Base-by-base conservation (phyloP, 768 basidiomycete species). In the Naematelia aurantialba region DNA sequence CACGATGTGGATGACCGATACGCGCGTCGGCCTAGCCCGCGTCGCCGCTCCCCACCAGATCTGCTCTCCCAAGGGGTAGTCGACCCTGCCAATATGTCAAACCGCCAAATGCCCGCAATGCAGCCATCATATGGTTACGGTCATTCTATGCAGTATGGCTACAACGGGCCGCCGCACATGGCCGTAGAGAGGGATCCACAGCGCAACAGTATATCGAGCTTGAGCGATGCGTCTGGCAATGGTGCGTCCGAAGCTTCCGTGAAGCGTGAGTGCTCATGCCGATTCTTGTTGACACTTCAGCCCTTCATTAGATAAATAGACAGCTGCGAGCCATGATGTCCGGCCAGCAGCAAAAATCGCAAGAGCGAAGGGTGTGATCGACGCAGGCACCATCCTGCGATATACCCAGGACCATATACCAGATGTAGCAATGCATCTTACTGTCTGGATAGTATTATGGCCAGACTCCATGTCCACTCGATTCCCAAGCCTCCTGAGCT, bases 21-120 rank as follows among this genome's bases (percentile, higher is more conserved):
- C 47, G 47, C 46, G 27, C 46, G 39, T 39, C 49, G 11, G 44
- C 34, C 25, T 21, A 26, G 49, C 42, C 54, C 61, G n/a, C 39
- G 64, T 45, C 24, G 65, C 21, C 44, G 65, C 46, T 55, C 65
- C 12, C 65, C 68, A 34, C 65, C 66, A 5, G 67, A 68, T 30
- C 59, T 67, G 63, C 26, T 68, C n/a, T 55, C 60, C 29, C 68
- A 67, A 51, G 71, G 71, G 26, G 68, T 72, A 0, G 61, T 73
- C 5, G 71, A 73, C 47, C 71, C 68, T 8, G 51, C 59, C 4
- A 61, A 45, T 52, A 73, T 73, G 68, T 39, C 34, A 8, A 45
- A 48, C 46, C 19, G 65, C 42, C 34, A 52, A 13, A 26, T 49
- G 49, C 39, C 56, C 21, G 55, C 52, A 55, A 53, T 29, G 56